Conservation (phyloP, 805 yeast genomes). For the Pichia sporocuriosa region DNA sequence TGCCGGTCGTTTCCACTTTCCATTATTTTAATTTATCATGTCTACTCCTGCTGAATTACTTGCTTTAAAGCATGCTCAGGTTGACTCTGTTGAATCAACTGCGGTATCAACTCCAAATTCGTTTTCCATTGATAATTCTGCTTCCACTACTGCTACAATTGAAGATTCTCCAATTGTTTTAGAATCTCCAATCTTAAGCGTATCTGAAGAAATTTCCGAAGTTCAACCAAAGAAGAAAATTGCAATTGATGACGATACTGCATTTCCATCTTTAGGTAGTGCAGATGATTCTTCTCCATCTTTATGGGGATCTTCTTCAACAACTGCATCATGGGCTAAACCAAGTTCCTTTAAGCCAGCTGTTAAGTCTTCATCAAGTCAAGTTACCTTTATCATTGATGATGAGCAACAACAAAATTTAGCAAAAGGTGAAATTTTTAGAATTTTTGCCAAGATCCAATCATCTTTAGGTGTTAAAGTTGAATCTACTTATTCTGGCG, state of each 20-base stretch:
- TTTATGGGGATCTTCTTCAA: constrained; percentile 37
- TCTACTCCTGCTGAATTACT: constrained; percentile 36
- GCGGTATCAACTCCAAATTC: constrained; percentile 8
- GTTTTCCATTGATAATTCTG: constrained; percentile 5
- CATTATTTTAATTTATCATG: constrained; percentile 18
- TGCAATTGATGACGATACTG: constrained; percentile 41
- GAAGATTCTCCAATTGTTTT: not conserved
- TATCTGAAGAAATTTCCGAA: constrained; percentile 5
- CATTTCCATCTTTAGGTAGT: constrained; percentile 61
- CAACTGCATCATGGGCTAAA: constrained; percentile 17
- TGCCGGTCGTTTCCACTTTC: constrained; percentile 1
- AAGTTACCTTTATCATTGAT: constrained; percentile 73
- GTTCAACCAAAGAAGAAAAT: constrained; percentile 16
- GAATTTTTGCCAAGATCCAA: constrained; percentile 58
- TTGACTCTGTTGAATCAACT: constrained; percentile 14
- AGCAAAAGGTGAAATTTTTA: constrained; percentile 58
- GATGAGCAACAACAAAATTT: constrained; percentile 61
- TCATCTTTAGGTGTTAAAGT: constrained; percentile 55
- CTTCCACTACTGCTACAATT: constrained; percentile 9
- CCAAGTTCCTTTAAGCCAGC: constrained; percentile 31
- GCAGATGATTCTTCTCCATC: constrained; percentile 31
- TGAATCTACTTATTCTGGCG: constrained; percentile 75
- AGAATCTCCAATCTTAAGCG: not conserved
- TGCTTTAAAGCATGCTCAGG: constrained; percentile 31
- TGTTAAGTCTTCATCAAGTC: constrained; percentile 53